These are phyloP conservation scores for Emmonsia crescens DNA, from an alignment of 2,329 filamentous ascomycete species.

Conservation along the genomic window DNA sequence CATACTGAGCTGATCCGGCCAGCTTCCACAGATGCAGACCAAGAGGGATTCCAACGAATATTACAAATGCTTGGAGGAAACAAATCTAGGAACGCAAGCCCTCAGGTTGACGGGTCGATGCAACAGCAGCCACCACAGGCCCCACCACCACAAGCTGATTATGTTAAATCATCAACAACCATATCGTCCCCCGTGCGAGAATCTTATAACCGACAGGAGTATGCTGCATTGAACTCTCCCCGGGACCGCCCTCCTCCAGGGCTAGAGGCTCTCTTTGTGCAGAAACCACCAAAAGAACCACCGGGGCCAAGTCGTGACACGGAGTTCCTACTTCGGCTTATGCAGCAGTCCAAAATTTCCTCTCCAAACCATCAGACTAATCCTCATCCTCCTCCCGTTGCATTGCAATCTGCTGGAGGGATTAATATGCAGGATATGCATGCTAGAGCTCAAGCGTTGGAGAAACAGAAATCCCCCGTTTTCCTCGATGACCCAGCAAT, in stretches of 20 bases:
- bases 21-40: slow-evolving; percentile 52
- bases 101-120: slow-evolving; percentile 29
- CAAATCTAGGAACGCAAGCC: slow-evolving; percentile 35
- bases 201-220: slow-evolving; percentile 22
- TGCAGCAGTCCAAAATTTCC: slow-evolving; percentile 48
- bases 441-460: slow-evolving; percentile 24
- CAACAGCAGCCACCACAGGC: slow-evolving; percentile 20
- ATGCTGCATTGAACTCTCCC: slow-evolving; percentile 17
- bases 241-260: slow-evolving; percentile 16
- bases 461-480: slow-evolving; percentile 25
- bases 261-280: slow-evolving; percentile 21
- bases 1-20: slow-evolving; percentile 26
- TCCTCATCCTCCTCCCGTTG: slow-evolving; percentile 20
- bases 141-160: slow-evolving; percentile 12
- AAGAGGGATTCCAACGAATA: slow-evolving; percentile 74
- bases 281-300: slow-evolving; percentile 26
- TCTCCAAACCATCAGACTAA: slow-evolving; percentile 16
- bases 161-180: slow-evolving; percentile 19
- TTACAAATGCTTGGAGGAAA: slow-evolving; percentile 65
- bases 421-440: slow-evolving; percentile 28
- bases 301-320: slow-evolving; percentile 48
- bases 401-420: slow-evolving; percentile 23
- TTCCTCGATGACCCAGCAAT: slow-evolving; percentile 37
- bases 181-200: slow-evolving; percentile 26
- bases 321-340: slow-evolving; percentile 77